Conservation (phyloP, 768 basidiomycete species). For the Rhizopogon salebrosus region DNA sequence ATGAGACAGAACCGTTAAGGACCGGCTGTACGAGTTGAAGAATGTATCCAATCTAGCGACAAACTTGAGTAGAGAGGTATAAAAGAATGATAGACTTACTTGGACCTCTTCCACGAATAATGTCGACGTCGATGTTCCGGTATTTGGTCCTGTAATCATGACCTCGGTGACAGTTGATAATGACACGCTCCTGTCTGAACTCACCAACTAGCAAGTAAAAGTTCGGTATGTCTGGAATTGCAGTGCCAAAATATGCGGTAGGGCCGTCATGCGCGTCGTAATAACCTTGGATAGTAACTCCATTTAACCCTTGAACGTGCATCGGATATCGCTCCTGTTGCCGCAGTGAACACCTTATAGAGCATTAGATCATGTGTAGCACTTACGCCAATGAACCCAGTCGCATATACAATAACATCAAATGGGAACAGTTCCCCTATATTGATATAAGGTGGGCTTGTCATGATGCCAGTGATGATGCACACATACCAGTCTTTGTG, state of each 20-base stretch:
- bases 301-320: conserved; percentile 19
- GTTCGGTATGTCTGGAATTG: conserved; percentile 33
- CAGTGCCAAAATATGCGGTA: conserved; percentile 27
- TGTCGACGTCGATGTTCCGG: conserved; percentile 19
- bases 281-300: conserved; percentile 21
- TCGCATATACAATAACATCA: conserved; percentile 30
- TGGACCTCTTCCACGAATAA: conserved; percentile 25
- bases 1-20: conserved; percentile 15
- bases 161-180: background rate
- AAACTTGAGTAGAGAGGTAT: background rate
- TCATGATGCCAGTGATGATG: background rate
- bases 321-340: conserved; percentile 17
- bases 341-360: background rate
- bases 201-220: conserved; percentile 28
- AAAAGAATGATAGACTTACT: conserved; percentile 7
- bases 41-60: conserved; percentile 20
- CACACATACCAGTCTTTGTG: conserved; percentile 18
- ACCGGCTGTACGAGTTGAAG: conserved; percentile 26
- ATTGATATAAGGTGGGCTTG: background rate
- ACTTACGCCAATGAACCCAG: conserved; percentile 27
- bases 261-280: conserved; percentile 26
- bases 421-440: conserved; percentile 22
- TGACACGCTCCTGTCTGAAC: background rate
- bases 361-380: background rate
- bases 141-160: conserved; percentile 20